Evolutionary conservation across 768 basidiomycete genomes (phyloP), one percentile per base, ranked within the genome.

Genomic region (Chlorophyllum brunneum): DNA sequence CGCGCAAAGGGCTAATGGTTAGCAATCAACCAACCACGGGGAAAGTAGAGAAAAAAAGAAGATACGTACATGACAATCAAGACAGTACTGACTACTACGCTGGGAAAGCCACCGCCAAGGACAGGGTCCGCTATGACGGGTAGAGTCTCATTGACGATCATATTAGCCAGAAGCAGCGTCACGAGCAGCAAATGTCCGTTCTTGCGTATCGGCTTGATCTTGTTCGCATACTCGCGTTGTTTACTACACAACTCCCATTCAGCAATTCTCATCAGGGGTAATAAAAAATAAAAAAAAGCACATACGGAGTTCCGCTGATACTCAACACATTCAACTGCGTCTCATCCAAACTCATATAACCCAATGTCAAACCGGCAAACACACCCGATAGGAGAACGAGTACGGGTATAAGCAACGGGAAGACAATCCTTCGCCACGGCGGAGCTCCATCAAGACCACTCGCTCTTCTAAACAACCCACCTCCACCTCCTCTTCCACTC

Each of bases 271-370:
- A 9, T 11, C 13, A 9, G 33, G 44, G 39, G 31, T 45, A 4
- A 26, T 20, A 20, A 39, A 42, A 42, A 16, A 39, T 10, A 23
- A 34, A 40, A 20, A 27, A 5, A n/a, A 45, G 48, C 16, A 65
- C 88, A 54, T 59, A 91, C 88, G 86, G 77, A 20, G 88, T 89
- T 13, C 93, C 93, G 50, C 87, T 87, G 55, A 92, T 85, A 57
- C 85, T 83, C 18, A 95, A 70, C 2, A 95, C 93, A 63, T 87
- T 85, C 37, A 95, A 79, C 75, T 94, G 92, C 34, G 92, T 94
- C 67, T 88, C 88, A 68, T 95, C 92, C 65, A 95, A 77, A 59
- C 86, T 88, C 88, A 95, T 93, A 67, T 92, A 94, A 29, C 92
- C 92, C 40, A 95, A 73, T 53, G 93, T 95, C 58, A 94, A 74